phyloP scores from a whole-genome alignment of 2,329 filamentous ascomycete genomes.

The Cladorrhinum sp. region DNA sequence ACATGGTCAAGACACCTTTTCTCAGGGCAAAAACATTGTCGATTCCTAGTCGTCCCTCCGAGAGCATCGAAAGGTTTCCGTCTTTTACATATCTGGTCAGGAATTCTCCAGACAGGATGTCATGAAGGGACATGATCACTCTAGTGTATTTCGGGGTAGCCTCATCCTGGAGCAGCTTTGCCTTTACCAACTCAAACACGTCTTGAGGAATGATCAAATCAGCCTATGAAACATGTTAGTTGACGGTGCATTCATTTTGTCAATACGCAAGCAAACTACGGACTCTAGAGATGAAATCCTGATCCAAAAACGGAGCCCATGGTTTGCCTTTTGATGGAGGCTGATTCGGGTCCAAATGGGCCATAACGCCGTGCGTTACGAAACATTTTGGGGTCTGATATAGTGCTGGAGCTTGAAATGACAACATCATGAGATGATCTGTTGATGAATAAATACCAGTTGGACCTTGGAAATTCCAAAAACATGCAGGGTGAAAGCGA shows the following conservation, averaged over 20 bases:
- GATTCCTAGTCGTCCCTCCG: constrained; percentile 66
- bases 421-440: constrained; percentile 40
- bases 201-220: constrained; percentile 72
- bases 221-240: constrained; percentile 40
- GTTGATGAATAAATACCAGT: not conserved
- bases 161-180: constrained; percentile 44
- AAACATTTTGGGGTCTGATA: constrained; percentile 66
- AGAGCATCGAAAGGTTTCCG: constrained; percentile 79
- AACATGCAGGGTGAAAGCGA: not conserved
- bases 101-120: constrained; percentile 71
- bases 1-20: constrained; percentile 71
- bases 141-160: constrained; percentile 55
- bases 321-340: constrained; percentile 71
- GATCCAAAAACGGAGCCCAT: constrained; percentile 64
- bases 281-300: constrained; percentile 64
- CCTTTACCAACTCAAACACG: constrained; percentile 51
- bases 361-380: constrained; percentile 66
- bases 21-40: constrained; percentile 71
- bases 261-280: not conserved
- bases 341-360: constrained; percentile 68
- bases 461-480: not conserved
- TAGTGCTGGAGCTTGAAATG: constrained; percentile 43
- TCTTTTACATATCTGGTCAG: constrained; percentile 82
- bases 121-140: constrained; percentile 68
- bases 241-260: not conserved